Percentiles rank a stretch among this genome's conserved stretches.
Evolutionary conservation across 2,329 filamentous ascomycete species (phyloP).

Genomic region (Trichoderma polysporum): DNA sequence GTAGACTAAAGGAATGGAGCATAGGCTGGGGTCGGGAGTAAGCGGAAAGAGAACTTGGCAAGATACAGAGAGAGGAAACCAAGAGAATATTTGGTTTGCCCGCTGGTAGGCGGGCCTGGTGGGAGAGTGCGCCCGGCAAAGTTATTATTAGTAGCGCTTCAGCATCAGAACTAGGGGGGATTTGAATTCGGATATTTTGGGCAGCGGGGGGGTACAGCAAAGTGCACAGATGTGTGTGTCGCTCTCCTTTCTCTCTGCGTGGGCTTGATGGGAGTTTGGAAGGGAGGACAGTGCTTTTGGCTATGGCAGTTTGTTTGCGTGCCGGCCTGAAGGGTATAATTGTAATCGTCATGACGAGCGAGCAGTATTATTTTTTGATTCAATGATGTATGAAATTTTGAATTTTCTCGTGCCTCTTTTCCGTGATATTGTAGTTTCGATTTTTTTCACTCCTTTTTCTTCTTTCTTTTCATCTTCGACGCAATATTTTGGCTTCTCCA

Average conservation of each 20-base stretch:
- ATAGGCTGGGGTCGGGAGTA: not conserved
- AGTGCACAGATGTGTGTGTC: not conserved
- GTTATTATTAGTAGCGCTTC: not conserved
- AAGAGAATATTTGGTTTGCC: not conserved
- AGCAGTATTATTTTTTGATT: slow-evolving; percentile 14
- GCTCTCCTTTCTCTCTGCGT: not conserved
- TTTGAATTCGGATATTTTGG: not conserved
- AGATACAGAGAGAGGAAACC: not conserved
- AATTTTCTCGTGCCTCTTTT: not conserved
- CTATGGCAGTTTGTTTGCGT: slow-evolving; percentile 18
- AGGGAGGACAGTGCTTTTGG: slow-evolving; percentile 17
- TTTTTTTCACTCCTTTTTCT: not conserved
- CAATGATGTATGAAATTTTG: not conserved
- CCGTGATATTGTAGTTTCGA: not conserved
- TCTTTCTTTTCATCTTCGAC: too few species aligned
- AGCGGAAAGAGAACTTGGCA: not conserved
- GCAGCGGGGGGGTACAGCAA: not conserved
- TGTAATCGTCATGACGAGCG: slow-evolving; percentile 19
- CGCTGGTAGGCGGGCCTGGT: not conserved
- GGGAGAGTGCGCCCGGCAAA: not conserved
- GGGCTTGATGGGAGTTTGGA: slow-evolving; percentile 15
- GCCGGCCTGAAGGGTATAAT: slow-evolving; percentile 17
- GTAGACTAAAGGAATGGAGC: slow-evolving; percentile 47
- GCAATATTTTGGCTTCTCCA: too few species aligned
- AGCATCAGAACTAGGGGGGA: not conserved